phyloP scores from a whole-genome alignment of 331 rosid species.

The Phaseolus coccineus region DNA sequence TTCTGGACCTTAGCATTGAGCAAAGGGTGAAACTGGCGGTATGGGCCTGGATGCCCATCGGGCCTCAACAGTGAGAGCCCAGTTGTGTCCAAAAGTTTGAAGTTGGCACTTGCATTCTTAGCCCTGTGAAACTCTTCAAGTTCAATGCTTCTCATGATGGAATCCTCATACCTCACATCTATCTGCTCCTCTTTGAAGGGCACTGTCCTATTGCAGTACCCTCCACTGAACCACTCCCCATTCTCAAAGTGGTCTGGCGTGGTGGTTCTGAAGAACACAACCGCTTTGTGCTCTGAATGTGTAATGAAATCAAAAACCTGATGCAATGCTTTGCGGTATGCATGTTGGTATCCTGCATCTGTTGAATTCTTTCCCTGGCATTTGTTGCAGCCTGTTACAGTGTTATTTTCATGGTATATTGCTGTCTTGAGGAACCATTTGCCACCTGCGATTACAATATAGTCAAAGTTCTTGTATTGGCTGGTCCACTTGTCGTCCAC shows the following conservation, averaged over 20 bases:
- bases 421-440: slow-evolving; percentile 87
- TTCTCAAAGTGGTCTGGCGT: slow-evolving; percentile 88
- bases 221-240: slow-evolving; percentile 90
- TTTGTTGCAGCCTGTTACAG: slow-evolving; percentile 63
- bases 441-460: slow-evolving; percentile 67
- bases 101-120: slow-evolving; percentile 27
- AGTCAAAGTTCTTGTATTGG: slow-evolving; percentile 56
- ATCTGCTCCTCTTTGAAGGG: slow-evolving; percentile 69
- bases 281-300: slow-evolving; percentile 48
- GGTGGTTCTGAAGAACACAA: slow-evolving; percentile 72
- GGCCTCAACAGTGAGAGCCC: slow-evolving; percentile 72
- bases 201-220: slow-evolving; percentile 75
- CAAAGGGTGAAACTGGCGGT: slow-evolving; percentile 78
- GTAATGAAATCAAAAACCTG: slow-evolving; percentile 53
- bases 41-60: slow-evolving; percentile 91
- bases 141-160: slow-evolving; percentile 63
- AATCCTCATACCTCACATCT: slow-evolving; percentile 51
- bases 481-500: slow-evolving; percentile 67
- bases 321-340: slow-evolving; percentile 64
- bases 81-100: slow-evolving; percentile 75
- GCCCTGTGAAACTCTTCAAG: slow-evolving; percentile 63
- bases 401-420: slow-evolving; percentile 68
- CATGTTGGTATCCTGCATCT: slow-evolving; percentile 61
- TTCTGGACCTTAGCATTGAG: slow-evolving; percentile 58
- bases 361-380: slow-evolving; percentile 73